Evolutionary conservation across 768 basidiomycete species (phyloP).

Genomic region (Hygrocybe coccinea): DNA sequence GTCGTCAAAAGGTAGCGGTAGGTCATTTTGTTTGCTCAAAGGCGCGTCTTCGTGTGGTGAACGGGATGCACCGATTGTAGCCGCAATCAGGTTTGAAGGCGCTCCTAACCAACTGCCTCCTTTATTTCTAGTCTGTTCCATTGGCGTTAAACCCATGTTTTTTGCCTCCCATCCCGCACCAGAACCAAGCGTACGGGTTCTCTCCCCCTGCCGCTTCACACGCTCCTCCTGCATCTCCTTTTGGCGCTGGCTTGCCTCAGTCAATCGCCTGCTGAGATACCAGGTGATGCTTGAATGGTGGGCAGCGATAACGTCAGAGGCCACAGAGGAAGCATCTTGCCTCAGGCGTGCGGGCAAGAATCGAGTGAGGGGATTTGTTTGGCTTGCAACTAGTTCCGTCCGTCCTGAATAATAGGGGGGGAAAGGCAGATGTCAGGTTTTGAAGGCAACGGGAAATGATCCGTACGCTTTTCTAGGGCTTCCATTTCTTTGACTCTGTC

Average conservation of each 20-base stretch:
- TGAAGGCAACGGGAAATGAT: conserved; percentile 11
- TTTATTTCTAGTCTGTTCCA: conserved; percentile 15
- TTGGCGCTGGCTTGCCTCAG: conserved; percentile 72
- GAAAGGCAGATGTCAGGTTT: conserved; percentile 15
- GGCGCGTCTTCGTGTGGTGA: conserved; percentile 23
- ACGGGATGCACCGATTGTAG: conserved; percentile 49
- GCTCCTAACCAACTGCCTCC: conserved; percentile 60
- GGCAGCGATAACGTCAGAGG: conserved; percentile 75
- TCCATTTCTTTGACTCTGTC: conserved; percentile 88
- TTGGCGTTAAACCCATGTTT: conserved; percentile 30
- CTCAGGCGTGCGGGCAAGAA: conserved; percentile 68
- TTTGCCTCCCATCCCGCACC: conserved; percentile 63
- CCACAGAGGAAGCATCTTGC: conserved; percentile 47
- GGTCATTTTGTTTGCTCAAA: conserved; percentile 17
- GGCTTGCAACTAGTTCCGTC: conserved; percentile 58
- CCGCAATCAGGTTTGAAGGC: conserved; percentile 53
- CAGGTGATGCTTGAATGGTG: conserved; percentile 92
- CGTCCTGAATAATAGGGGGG: conserved; percentile 45
- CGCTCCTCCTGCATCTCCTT: conserved; percentile 94
- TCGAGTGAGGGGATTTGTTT: conserved; percentile 59
- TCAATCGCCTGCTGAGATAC: conserved; percentile 79
- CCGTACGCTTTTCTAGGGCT: conserved; percentile 79
- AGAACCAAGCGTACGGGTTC: conserved; percentile 77
- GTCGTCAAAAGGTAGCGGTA: conserved; percentile 43
- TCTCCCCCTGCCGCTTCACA: conserved; percentile 80